Evolutionary conservation across 1,284 basidiomycete genomes (phyloP).

Genomic region (Polyporus tsugae): DNA sequence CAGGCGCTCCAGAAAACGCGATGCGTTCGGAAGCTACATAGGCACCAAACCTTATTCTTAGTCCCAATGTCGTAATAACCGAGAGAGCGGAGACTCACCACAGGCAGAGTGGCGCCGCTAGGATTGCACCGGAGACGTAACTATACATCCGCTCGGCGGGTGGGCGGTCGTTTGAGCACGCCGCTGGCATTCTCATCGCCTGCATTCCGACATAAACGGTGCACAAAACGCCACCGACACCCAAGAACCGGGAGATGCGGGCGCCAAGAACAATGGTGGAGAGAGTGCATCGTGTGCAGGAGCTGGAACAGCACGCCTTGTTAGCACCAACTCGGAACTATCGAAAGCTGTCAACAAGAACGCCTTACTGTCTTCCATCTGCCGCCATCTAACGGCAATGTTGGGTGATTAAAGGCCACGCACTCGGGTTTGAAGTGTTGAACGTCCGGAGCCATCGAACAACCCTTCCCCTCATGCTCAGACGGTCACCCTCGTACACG

Average conservation of each 20-base stretch:
- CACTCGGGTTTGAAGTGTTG: not conserved
- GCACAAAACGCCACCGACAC: not conserved
- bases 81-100: slow-evolving; percentile 7
- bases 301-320: not conserved
- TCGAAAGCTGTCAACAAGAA: not conserved
- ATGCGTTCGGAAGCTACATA: slow-evolving; percentile 7
- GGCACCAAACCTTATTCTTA: not conserved
- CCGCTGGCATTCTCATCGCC: not conserved
- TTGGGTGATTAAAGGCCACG: not conserved
- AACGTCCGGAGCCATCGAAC: not conserved
- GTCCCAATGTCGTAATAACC: not conserved
- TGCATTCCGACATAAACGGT: not conserved
- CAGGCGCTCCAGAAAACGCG: not conserved
- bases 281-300: not conserved
- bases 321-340: not conserved
- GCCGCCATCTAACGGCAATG: not conserved
- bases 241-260: not conserved
- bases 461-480: not conserved
- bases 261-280: not conserved
- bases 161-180: slow-evolving; percentile 4
- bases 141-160: not conserved
- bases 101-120: not conserved
- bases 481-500: not conserved
- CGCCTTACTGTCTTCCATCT: not conserved
- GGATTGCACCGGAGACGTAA: slow-evolving; percentile 1